Percentiles rank a stretch among this genome's conserved stretches.
phyloP scores from a whole-genome alignment of 805 yeast genomes.

The Ascoidea asiatica region DNA sequence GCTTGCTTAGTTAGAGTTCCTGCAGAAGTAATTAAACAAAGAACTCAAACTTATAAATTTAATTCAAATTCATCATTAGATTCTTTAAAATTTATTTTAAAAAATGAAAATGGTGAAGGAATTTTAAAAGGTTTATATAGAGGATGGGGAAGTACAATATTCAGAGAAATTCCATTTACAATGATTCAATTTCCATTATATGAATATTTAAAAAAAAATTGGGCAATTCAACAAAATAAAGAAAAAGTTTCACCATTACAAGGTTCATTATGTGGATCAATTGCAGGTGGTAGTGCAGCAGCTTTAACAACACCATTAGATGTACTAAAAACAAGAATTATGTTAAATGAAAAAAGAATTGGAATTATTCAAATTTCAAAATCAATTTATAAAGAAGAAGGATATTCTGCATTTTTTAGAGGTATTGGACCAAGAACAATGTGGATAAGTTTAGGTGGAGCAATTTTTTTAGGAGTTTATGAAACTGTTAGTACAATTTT shows the following conservation, averaged over 20 bases:
- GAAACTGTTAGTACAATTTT: constrained; percentile 43
- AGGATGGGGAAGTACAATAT: constrained; percentile 86
- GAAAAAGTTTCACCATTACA: constrained; percentile 44
- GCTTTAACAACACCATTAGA: constrained; percentile 74
- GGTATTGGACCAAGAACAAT: constrained; percentile 93
- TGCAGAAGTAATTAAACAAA: constrained; percentile 89
- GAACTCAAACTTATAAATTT: constrained; percentile 67
- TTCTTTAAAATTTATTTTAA: constrained; percentile 49
- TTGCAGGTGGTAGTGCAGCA: constrained; percentile 80
- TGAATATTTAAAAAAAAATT: constrained; percentile 57
- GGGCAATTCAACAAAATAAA: constrained; percentile 30
- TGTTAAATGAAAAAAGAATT: constrained; percentile 45
- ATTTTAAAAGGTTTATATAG: constrained; percentile 67
- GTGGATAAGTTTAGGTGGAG: constrained; percentile 99
- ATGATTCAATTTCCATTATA: constrained; percentile 91
- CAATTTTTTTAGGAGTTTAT: constrained; percentile 89
- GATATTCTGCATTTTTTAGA: constrained; percentile 51
- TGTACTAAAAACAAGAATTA: constrained; percentile 70
- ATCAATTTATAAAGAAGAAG: constrained; percentile 57
- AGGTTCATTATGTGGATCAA: constrained; percentile 75
- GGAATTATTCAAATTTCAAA: constrained; percentile 33
- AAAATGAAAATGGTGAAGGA: constrained; percentile 68
- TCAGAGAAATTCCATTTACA: constrained; percentile 95
- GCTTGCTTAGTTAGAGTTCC: constrained; percentile 96
- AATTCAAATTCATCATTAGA: constrained; percentile 37